Percentiles rank a stretch among this genome's conserved stretches.
Conservation (phyloP, 805 yeast genomes). For the Pichia insulana region DNA sequence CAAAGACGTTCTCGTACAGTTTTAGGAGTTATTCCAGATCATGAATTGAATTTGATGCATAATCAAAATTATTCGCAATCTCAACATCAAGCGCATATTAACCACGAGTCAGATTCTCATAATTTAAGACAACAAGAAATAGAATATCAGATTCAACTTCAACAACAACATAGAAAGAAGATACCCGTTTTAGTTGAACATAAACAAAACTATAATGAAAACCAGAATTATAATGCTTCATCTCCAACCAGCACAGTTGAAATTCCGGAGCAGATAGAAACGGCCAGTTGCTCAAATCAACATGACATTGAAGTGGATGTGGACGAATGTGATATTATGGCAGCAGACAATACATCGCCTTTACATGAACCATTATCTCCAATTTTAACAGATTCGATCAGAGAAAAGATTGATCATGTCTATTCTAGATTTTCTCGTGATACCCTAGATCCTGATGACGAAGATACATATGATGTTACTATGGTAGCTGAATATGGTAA, state of each 20-base stretch:
- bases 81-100: neutral
- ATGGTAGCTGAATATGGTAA: slow-evolving; percentile 91
- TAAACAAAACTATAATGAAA: neutral
- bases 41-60: slow-evolving; percentile 17
- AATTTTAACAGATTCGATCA: slow-evolving; percentile 38
- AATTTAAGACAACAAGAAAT: slow-evolving; percentile 2
- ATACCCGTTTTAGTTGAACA: slow-evolving; percentile 15
- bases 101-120: slow-evolving; percentile 2
- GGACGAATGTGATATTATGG: slow-evolving; percentile 29
- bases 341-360: slow-evolving; percentile 9
- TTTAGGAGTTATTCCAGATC: slow-evolving; percentile 23
- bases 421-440: slow-evolving; percentile 42
- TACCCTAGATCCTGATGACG: slow-evolving; percentile 63
- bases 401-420: slow-evolving; percentile 42
- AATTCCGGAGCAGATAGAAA: slow-evolving; percentile 4
- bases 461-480: slow-evolving; percentile 74
- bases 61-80: neutral
- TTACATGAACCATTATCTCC: slow-evolving; percentile 50
- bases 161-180: slow-evolving; percentile 7
- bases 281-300: neutral
- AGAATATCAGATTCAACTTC: neutral
- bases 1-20: slow-evolving; percentile 17
- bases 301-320: slow-evolving; percentile 10
- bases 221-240: neutral
- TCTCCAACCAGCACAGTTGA: neutral